Conservation (phyloP, 768 basidiomycete genomes). For the Cystofilobasidium macerans region DNA sequence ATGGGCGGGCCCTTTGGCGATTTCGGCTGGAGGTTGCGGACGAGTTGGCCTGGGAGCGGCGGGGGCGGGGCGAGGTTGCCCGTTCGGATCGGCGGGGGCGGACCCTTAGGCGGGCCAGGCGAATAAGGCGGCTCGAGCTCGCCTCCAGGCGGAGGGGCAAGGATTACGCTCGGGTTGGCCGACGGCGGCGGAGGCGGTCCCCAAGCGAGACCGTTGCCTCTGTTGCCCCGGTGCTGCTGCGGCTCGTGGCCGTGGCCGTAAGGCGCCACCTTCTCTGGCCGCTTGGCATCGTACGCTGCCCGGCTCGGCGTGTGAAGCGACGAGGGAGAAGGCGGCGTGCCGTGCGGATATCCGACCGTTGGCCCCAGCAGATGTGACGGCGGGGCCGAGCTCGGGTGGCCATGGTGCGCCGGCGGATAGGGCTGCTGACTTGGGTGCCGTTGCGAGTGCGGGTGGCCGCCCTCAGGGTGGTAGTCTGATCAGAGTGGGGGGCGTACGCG, state of each 20-base stretch:
- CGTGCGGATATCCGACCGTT: neutral
- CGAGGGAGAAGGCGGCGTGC: neutral
- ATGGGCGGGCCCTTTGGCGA: neutral
- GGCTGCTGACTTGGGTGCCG: too few relatives aligned
- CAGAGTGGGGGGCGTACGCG: too few relatives aligned
- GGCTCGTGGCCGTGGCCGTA: neutral
- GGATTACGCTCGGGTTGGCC: neutral
- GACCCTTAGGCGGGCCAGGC: neutral
- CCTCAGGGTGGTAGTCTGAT: slow-evolving; percentile 1
- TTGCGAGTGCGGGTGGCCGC: neutral
- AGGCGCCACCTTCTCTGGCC: neutral
- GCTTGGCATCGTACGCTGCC: neutral
- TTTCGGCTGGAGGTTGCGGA: slow-evolving; percentile 5
- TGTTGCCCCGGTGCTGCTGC: neutral
- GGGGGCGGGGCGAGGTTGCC: neutral
- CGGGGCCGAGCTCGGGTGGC: neutral
- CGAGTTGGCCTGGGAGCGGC: neutral
- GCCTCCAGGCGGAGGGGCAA: neutral
- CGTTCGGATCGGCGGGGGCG: slow-evolving; percentile 5
- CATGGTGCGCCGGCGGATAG: neutral
- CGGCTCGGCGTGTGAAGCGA: neutral
- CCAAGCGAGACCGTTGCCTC: neutral
- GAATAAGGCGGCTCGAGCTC: neutral
- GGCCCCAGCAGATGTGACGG: neutral
- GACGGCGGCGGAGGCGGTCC: neutral